Percentiles rank a stretch among this genome's conserved stretches.
phyloP scores from a whole-genome alignment of 306 rosid species.

The Quercus glauca region DNA sequence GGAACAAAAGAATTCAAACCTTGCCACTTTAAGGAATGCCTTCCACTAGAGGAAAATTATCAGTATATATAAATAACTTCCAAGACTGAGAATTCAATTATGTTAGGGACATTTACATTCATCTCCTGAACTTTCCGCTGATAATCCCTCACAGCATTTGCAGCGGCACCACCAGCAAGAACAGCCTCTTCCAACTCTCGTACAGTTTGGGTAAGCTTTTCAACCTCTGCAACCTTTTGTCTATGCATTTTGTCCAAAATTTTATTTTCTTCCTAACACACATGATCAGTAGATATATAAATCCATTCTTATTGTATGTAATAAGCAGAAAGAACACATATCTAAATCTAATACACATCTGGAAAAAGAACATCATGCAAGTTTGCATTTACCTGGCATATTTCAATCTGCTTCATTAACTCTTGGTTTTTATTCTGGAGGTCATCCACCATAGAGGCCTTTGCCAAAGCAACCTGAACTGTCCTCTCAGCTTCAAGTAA shows the following conservation, averaged over 20 bases:
- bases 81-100: conserved; percentile 13
- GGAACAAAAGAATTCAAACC: conserved; percentile 23
- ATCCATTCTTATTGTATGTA: conserved; percentile 5
- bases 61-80: conserved; percentile 13
- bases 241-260: conserved; percentile 98
- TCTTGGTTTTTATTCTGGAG: conserved; percentile 99
- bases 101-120: conserved; percentile 64
- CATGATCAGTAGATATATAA: conserved; percentile 18
- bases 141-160: conserved; percentile 99
- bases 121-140: conserved; percentile 98
- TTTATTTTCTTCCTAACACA: conserved; percentile 90
- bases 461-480: conserved; percentile 93
- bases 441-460: conserved; percentile 99
- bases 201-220: conserved; percentile 96
- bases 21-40: conserved; percentile 18
- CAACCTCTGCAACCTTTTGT: conserved; percentile 98
- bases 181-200: conserved; percentile 99
- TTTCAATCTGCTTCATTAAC: conserved; percentile 94
- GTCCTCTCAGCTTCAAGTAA: conserved; percentile 95
- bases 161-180: conserved; percentile 99
- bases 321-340: conserved; percentile 4
- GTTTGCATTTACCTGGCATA: conserved; percentile 75
- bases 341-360: neutral
- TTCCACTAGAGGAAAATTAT: conserved; percentile 11
- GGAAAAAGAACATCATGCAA: conserved; percentile 8